These are phyloP conservation scores for Rhexocercosporidium sp. DNA, from an alignment of 2,329 filamentous ascomycete genomes.

Conservation along the genomic window DNA sequence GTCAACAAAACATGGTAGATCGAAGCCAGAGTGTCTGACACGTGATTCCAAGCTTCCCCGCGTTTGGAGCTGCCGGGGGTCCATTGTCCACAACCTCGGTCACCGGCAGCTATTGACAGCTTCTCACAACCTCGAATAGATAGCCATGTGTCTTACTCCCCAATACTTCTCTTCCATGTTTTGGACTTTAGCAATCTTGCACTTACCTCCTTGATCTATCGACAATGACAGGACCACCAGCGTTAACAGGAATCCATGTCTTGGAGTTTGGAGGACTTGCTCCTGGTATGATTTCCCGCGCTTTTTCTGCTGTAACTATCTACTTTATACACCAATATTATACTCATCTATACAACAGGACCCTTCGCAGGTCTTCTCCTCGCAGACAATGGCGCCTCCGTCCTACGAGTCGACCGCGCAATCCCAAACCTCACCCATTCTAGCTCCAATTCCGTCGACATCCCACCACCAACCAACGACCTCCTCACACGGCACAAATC, in stretches of 20 bases:
- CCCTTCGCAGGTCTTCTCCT: conserved; percentile 90
- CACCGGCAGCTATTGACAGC: background rate
- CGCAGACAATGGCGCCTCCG: conserved; percentile 85
- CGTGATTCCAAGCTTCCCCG: conserved; percentile 9
- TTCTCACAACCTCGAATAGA: background rate
- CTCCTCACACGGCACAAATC: conserved; percentile 80
- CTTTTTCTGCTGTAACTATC: conserved; percentile 48
- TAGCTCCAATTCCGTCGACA: conserved; percentile 42
- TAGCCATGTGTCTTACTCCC: background rate
- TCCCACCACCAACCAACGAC: conserved; percentile 64
- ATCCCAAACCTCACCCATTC: conserved; percentile 50
- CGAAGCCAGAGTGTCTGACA: background rate
- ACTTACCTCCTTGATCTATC: conserved; percentile 1
- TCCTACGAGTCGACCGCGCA: conserved; percentile 82
- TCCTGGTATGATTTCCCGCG: conserved; percentile 56
- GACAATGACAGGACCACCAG: conserved; percentile 42
- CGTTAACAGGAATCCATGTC: conserved; percentile 63
- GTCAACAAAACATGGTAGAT: background rate
- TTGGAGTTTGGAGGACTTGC: conserved; percentile 70
- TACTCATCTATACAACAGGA: conserved; percentile 52
- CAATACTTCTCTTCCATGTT: background rate
- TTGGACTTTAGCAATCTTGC: background rate
- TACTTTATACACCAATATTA: too few relatives aligned
- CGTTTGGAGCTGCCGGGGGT: background rate
- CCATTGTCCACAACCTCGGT: conserved; percentile 1